These are phyloP conservation scores for Aspergillus caelatus DNA, from an alignment of 2,329 filamentous ascomycete species.

Conservation along the genomic window DNA sequence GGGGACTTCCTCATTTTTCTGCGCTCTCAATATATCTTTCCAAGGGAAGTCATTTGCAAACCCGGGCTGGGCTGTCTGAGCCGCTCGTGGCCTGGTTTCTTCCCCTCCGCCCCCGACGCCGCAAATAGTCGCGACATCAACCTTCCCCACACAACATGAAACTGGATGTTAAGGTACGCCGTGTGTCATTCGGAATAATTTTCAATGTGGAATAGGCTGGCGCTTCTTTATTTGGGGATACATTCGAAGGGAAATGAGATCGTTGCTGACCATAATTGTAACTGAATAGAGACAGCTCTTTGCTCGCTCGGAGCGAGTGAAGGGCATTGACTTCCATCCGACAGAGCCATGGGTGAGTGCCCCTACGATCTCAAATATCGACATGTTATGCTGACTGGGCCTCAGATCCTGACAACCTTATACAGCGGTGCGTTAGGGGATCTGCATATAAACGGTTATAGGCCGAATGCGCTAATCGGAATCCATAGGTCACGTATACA, in stretches of 20 bases:
- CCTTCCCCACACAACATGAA: slow-evolving; percentile 53
- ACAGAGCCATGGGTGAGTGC: slow-evolving; percentile 85
- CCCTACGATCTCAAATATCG: slow-evolving; percentile 4
- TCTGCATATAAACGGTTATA: slow-evolving; percentile 6
- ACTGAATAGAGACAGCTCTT: slow-evolving; percentile 72
- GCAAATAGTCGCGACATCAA: slow-evolving; percentile 36
- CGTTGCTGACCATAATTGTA: slow-evolving; percentile 43
- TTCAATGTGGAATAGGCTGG: not conserved
- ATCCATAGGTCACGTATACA: slow-evolving; percentile 88
- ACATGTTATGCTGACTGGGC: slow-evolving; percentile 26
- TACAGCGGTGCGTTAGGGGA: slow-evolving; percentile 74
- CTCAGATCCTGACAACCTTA: slow-evolving; percentile 78
- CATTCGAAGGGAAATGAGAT: slow-evolving; percentile 9
- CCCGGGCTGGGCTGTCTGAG: slow-evolving; percentile 35
- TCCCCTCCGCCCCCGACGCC: slow-evolving; percentile 35
- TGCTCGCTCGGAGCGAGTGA: slow-evolving; percentile 92
- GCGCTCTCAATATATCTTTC: slow-evolving; percentile 11
- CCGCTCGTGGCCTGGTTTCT: slow-evolving; percentile 36
- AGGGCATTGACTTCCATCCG: slow-evolving; percentile 95
- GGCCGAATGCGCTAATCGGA: slow-evolving; percentile 29
- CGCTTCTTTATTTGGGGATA: slow-evolving; percentile 4
- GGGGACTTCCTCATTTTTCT: slow-evolving; percentile 19
- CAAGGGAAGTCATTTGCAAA: slow-evolving; percentile 15
- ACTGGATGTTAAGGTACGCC: slow-evolving; percentile 61
- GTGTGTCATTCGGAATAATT: slow-evolving; percentile 10